A percentile compares a stretch with the other conserved stretches of the same genome.
Evolutionary conservation across 495 filamentous ascomycete species (phyloP).

Genomic region (Saxophila tyrrhenica): DNA sequence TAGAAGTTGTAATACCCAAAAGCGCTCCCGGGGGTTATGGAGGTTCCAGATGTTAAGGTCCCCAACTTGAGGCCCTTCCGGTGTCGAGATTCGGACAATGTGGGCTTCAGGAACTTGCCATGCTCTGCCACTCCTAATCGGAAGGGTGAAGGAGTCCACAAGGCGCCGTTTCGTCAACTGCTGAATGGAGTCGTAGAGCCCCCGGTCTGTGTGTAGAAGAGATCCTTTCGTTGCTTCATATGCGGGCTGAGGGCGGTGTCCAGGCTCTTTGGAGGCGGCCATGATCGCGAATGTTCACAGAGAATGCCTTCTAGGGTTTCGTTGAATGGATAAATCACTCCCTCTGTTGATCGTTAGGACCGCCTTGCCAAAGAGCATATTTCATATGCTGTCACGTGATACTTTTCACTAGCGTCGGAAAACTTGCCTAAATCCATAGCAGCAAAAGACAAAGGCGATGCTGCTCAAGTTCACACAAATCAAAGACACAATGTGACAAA

Average conservation of each 20-base stretch:
- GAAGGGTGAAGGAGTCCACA: constrained; percentile 17
- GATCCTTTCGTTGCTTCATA: constrained; percentile 19
- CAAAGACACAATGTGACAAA: no score
- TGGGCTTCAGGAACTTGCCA: constrained; percentile 37
- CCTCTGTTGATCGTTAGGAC: no score
- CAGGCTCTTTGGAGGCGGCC: neutral
- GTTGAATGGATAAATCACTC: no score
- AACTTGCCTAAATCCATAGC: no score
- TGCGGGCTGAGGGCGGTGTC: constrained; percentile 16
- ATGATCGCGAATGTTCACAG: no score
- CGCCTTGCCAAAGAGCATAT: no score
- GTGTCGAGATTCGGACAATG: constrained; percentile 60
- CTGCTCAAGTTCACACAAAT: no score
- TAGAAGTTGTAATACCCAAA: no score
- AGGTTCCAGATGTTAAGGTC: constrained; percentile 74
- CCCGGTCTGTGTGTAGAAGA: constrained; percentile 10
- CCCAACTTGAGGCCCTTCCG: constrained; percentile 65
- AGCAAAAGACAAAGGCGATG: no score
- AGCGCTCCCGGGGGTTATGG: constrained; percentile 61
- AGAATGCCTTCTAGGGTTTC: no score
- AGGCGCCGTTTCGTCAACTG: constrained; percentile 9
- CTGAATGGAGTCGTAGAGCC: constrained; percentile 18
- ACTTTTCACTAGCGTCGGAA: no score
- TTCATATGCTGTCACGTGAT: no score
- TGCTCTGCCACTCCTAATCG: constrained; percentile 27